A percentile compares a stretch with the other conserved stretches of the same genome.
phyloP scores from a whole-genome alignment of 2,329 filamentous ascomycete genomes.

The Pseudopyricularia cyperi region DNA sequence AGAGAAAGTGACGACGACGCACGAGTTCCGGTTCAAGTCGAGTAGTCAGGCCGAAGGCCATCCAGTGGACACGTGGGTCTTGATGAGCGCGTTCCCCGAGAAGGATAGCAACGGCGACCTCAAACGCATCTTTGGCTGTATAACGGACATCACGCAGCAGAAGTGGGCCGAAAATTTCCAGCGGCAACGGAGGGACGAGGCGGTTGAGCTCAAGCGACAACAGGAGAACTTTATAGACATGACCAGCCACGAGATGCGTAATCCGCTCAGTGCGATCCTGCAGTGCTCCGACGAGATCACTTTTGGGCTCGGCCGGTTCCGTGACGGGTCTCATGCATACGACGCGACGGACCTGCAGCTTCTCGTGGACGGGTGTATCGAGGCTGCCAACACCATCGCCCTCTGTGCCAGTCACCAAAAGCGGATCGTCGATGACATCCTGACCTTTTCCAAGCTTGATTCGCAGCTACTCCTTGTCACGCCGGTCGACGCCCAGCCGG shows the following conservation, averaged over 20 bases:
- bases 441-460: conserved; percentile 65
- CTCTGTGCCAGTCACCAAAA: conserved; percentile 73
- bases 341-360: background rate
- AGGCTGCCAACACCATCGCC: conserved; percentile 65
- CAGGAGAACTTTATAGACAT: conserved; percentile 69
- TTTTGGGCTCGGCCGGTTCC: conserved; percentile 26
- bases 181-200: conserved; percentile 36
- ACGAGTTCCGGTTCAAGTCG: conserved; percentile 30
- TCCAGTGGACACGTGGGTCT: conserved; percentile 21
- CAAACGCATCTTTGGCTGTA: conserved; percentile 33
- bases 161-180: conserved; percentile 37
- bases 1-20: conserved; percentile 21
- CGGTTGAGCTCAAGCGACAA: conserved; percentile 47
- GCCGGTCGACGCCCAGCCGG: conserved; percentile 54
- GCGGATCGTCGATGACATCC: conserved; percentile 59
- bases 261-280: conserved; percentile 59
- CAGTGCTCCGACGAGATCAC: conserved; percentile 63
- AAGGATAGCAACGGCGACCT: conserved; percentile 30
- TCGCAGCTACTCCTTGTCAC: conserved; percentile 61
- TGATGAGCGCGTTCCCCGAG: conserved; percentile 37
- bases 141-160: conserved; percentile 34
- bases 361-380: conserved; percentile 47
- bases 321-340: background rate
- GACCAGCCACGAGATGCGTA: conserved; percentile 59
- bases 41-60: background rate